Percentiles rank a stretch among this genome's conserved stretches.
phyloP scores from a whole-genome alignment of 352 stramenopile genomes.

The Saprolegnia parasitica region DNA sequence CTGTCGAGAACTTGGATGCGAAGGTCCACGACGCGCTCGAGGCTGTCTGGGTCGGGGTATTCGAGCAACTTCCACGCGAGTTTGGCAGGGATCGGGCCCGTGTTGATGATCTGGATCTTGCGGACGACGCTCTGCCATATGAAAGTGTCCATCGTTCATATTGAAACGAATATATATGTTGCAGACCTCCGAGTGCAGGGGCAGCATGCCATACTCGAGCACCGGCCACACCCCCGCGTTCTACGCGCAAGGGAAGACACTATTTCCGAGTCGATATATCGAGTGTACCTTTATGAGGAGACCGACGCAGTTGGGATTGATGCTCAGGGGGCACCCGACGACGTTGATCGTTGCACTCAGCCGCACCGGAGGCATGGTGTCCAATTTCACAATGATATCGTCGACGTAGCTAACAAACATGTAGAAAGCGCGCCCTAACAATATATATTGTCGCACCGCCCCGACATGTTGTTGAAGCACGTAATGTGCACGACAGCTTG shows the following conservation, averaged over 20 bases:
- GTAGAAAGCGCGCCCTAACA: neutral
- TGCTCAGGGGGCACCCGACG: slow-evolving; percentile 47
- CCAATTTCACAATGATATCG: slow-evolving; percentile 52
- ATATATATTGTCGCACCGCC: slow-evolving; percentile 33
- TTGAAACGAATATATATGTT: neutral
- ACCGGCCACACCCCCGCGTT: slow-evolving; percentile 14
- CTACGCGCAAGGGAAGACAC: neutral
- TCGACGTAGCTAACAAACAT: slow-evolving; percentile 35
- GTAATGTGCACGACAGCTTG: slow-evolving; percentile 46
- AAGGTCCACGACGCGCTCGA: slow-evolving; percentile 20
- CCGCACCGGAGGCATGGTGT: slow-evolving; percentile 50
- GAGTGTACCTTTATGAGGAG: slow-evolving; percentile 34
- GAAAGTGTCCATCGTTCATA: neutral
- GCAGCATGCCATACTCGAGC: slow-evolving; percentile 19
- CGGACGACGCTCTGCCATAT: slow-evolving; percentile 34
- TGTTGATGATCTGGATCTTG: slow-evolving; percentile 62
- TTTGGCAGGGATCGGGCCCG: slow-evolving; percentile 47
- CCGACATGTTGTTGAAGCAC: slow-evolving; percentile 78
- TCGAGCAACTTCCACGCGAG: slow-evolving; percentile 59
- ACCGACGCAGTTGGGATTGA: slow-evolving; percentile 66
- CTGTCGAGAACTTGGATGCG: neutral
- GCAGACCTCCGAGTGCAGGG: slow-evolving; percentile 13
- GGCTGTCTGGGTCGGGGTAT: slow-evolving; percentile 28
- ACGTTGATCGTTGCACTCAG: slow-evolving; percentile 51
- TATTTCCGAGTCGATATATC: neutral